phyloP scores from a whole-genome alignment of 2,329 filamentous ascomycete species.

The Beauveria medogensis region DNA sequence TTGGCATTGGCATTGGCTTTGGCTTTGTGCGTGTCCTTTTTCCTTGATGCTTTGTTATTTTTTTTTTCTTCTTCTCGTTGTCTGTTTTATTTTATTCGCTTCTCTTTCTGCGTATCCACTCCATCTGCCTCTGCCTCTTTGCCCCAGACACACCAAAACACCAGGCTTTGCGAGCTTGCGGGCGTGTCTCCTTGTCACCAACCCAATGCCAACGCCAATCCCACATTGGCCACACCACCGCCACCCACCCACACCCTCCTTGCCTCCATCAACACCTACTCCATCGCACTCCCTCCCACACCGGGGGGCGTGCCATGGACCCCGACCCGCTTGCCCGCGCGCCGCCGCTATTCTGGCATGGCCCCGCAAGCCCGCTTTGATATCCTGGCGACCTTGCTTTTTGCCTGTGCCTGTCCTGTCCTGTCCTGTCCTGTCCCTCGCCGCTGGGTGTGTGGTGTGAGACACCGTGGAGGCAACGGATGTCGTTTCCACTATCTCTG shows the following conservation, averaged over 20 bases:
- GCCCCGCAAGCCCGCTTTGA: conserved; percentile 8
- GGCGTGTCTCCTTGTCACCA: conserved; percentile 3
- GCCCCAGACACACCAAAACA: conserved; percentile 10
- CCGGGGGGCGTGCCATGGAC: conserved; percentile 7
- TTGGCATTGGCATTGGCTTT: neutral
- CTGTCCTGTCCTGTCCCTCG: neutral
- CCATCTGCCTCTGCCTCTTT: neutral
- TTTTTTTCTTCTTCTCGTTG: neutral
- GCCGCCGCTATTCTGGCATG: conserved; percentile 5
- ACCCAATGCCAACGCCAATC: neutral
- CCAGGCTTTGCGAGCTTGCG: neutral
- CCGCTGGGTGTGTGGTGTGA: conserved; percentile 6
- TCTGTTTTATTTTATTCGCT: neutral
- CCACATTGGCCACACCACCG: neutral
- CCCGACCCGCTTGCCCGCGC: conserved; percentile 11
- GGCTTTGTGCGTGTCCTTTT: neutral
- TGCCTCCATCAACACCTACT: neutral
- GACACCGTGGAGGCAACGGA: conserved; percentile 8
- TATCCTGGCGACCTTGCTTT: neutral
- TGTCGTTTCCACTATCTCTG: conserved; percentile 12
- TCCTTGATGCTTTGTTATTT: neutral
- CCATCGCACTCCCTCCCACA: neutral
- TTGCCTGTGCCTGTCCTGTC: neutral
- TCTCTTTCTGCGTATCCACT: neutral
- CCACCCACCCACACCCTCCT: conserved; percentile 1